phyloP scores from a whole-genome alignment of 2,329 filamentous ascomycete genomes.

The Emmonsiellopsis sp. region DNA sequence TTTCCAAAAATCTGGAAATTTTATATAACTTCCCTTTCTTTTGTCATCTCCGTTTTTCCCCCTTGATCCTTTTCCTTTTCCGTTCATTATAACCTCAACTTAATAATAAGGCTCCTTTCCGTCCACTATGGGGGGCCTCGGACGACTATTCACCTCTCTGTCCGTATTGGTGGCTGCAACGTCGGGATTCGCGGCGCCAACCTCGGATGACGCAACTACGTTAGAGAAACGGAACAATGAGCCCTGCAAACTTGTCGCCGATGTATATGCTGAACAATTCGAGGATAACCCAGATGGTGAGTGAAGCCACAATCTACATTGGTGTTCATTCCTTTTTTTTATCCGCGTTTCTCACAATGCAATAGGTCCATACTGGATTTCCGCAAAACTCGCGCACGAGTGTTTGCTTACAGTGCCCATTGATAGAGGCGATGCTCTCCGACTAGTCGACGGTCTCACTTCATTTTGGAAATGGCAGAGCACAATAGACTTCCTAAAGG shows the following conservation, averaged over 20 bases:
- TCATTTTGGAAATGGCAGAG: slow-evolving; percentile 16
- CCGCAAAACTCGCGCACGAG: slow-evolving; percentile 13
- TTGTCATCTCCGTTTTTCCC: not conserved
- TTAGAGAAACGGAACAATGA: not conserved
- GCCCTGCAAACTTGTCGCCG: slow-evolving; percentile 1
- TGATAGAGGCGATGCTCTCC: slow-evolving; percentile 12
- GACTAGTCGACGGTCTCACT: slow-evolving; percentile 15
- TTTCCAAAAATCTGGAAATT: not conserved
- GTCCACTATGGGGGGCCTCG: not conserved
- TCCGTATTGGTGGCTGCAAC: not conserved
- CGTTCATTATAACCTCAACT: not conserved
- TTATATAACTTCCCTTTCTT: not conserved
- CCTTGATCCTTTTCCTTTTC: not conserved
- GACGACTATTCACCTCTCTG: not conserved
- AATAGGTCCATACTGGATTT: not conserved
- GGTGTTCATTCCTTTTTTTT: not conserved
- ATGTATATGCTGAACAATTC: not conserved
- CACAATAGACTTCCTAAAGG: slow-evolving; percentile 16
- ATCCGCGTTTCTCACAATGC: slow-evolving; percentile 4
- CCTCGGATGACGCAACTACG: not conserved
- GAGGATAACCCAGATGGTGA: not conserved
- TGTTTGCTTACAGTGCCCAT: slow-evolving; percentile 16
- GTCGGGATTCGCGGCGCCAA: not conserved
- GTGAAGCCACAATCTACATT: not conserved
- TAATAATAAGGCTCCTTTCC: not conserved